phyloP scores from a whole-genome alignment of 192 early-diverging fungal genomes.

The Rhizoclosmatium globosum region DNA sequence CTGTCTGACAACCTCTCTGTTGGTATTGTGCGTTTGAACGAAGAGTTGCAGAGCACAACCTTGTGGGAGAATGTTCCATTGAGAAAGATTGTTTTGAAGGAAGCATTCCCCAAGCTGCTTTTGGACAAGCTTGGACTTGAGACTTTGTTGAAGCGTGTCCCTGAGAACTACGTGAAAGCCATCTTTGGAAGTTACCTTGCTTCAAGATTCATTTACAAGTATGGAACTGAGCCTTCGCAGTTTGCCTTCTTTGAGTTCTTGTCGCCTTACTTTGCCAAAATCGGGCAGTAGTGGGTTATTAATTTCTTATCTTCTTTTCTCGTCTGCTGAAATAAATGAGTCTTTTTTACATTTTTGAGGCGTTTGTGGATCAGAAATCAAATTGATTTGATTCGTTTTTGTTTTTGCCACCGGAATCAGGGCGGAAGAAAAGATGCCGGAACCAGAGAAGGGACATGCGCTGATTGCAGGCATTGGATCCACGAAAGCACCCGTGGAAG shows the following conservation, averaged over 20 bases:
- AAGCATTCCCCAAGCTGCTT: slow-evolving; percentile 94
- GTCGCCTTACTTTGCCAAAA: slow-evolving; percentile 72
- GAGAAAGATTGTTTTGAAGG: slow-evolving; percentile 80
- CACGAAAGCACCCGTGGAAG: neutral
- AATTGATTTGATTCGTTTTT: neutral
- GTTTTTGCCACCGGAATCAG: neutral
- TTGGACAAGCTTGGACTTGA: slow-evolving; percentile 91
- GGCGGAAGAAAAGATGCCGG: neutral
- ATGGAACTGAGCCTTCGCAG: slow-evolving; percentile 91
- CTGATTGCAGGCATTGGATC: slow-evolving; percentile 26
- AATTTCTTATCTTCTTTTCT: neutral
- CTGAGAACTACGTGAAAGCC: slow-evolving; percentile 93
- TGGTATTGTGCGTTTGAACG: slow-evolving; percentile 94
- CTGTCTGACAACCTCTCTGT: slow-evolving; percentile 90
- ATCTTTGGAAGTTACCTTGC: slow-evolving; percentile 98
- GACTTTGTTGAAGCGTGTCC: slow-evolving; percentile 86
- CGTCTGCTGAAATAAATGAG: neutral
- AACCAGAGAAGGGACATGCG: neutral
- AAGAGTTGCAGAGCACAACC: slow-evolving; percentile 88
- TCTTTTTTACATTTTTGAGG: neutral
- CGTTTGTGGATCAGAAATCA: neutral
- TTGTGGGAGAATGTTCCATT: slow-evolving; percentile 93
- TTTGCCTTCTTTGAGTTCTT: slow-evolving; percentile 99
- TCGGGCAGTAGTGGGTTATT: slow-evolving; percentile 25
- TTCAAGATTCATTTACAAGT: slow-evolving; percentile 95